phyloP scores from a whole-genome alignment of 129 eudicot genomes.

The Pittosporum tobira region DNA sequence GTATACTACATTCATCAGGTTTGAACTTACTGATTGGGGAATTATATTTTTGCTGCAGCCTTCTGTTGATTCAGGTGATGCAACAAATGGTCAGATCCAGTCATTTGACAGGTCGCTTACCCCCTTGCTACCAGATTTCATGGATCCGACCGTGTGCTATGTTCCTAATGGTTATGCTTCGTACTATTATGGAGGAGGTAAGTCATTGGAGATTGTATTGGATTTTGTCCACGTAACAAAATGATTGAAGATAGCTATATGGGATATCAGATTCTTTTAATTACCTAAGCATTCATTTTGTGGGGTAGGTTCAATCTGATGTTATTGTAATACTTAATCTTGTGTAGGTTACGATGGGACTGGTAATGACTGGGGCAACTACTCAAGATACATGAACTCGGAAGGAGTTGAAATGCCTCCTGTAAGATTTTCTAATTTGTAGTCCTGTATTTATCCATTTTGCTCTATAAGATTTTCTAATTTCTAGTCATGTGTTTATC shows the following conservation, averaged over 20 bases:
- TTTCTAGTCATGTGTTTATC: no score
- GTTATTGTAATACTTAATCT: background rate
- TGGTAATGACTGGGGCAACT: constrained; percentile 66
- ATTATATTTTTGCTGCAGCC: constrained; percentile 10
- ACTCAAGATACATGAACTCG: constrained; percentile 36
- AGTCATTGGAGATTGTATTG: background rate
- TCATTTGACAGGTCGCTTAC: constrained; percentile 40
- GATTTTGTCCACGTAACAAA: no score
- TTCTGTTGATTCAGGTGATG: constrained; percentile 25
- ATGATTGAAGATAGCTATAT: no score
- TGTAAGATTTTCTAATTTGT: constrained; percentile 31
- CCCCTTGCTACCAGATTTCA: constrained; percentile 41
- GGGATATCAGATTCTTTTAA: no score
- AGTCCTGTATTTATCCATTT: no score
- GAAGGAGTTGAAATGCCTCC: constrained; percentile 72
- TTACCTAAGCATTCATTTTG: background rate
- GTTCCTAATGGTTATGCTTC: constrained; percentile 51
- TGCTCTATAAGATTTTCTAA: constrained; percentile 31
- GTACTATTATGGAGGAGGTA: constrained; percentile 67
- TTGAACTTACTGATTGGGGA: background rate
- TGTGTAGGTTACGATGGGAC: constrained; percentile 46
- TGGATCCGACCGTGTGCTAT: constrained; percentile 49
- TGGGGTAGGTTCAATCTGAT: background rate
- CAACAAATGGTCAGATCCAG: constrained; percentile 34
- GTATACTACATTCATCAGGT: no score